Base-by-base conservation (phyloP, 1,284 basidiomycete species). In the Wolfiporia cocos region DNA sequence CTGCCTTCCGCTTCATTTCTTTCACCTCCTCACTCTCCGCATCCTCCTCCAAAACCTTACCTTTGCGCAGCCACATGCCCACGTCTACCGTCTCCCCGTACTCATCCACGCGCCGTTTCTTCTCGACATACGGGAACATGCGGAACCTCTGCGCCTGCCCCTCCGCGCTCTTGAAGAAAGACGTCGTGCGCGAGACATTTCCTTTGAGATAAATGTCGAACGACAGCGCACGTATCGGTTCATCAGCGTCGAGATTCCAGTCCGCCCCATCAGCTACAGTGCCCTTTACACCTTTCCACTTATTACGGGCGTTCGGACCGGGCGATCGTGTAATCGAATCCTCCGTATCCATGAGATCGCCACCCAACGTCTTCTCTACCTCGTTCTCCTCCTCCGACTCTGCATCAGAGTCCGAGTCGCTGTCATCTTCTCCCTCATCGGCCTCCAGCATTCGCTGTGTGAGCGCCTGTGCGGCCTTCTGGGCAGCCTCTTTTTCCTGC, bases 181-280 rank as follows among this genome's bases (percentile, higher is more conserved):
- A 82, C 0, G 79, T 86, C 18, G 82, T 71, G 49, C 86, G 86
- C 35, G 84, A 84, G 28, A 92, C 83, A 56, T 94, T 89, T 5
- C 94, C 96, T 61, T 95, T 96, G 49, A 99, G 73, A 63, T 92
- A 99, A 53, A 99, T 96, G 62, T 99, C 95, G 56, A 88, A 98
- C 2, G 89, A 92, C 46, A 94, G 71, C 41, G 85, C 81, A 55
- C 81, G 83, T 9, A 78, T 78, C 37, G 81, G 55, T 2, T 88
- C 86, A 43, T 89, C 86, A 28, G 74, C 73, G 49, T 88, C 85
- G 2, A 55, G 41, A 18, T 43, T 71, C 84, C 84, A 87, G 54
- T 85, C 85, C 7, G 67, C 62, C 14, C 68, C 73, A 47, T 85
- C 81, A 2, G 67, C 62, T n/a, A 45, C 50, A 24, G 46, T 46